Percentiles rank a stretch among this genome's conserved stretches.
phyloP scores from a whole-genome alignment of 768 basidiomycete species.

The Daedalea quercina region DNA sequence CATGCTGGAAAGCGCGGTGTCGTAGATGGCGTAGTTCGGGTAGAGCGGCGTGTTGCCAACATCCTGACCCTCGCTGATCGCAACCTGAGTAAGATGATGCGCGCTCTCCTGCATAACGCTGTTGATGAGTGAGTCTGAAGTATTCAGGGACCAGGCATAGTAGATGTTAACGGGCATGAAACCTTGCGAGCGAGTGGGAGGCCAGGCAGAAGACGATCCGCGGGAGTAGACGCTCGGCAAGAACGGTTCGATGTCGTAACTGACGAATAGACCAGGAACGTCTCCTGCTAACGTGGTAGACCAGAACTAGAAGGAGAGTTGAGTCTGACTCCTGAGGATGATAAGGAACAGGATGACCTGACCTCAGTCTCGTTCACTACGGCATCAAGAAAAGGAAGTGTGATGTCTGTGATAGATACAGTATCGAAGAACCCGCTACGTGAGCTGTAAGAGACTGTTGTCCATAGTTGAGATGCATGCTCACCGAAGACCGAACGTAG shows the following conservation, averaged over 20 bases:
- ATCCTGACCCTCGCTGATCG: constrained; percentile 25
- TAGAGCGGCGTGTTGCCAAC: constrained; percentile 32
- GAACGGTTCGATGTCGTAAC: constrained; percentile 48
- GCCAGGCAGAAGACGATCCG: constrained; percentile 38
- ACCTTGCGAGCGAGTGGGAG: constrained; percentile 30
- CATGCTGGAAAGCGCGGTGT: constrained; percentile 38
- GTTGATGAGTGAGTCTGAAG: constrained; percentile 24
- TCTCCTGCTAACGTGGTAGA: constrained; percentile 28
- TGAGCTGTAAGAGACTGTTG: not conserved
- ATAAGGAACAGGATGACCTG: not conserved
- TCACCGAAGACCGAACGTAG: not conserved
- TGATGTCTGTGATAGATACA: constrained; percentile 32
- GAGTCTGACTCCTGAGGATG: not conserved
- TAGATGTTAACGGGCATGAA: constrained; percentile 39
- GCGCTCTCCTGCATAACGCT: constrained; percentile 31
- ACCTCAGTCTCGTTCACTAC: constrained; percentile 39
- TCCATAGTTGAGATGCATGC: not conserved
- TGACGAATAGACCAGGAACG: constrained; percentile 30
- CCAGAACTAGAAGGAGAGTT: constrained; percentile 33
- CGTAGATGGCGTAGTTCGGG: constrained; percentile 45
- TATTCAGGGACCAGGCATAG: constrained; percentile 36
- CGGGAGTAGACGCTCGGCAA: constrained; percentile 34
- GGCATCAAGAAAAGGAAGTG: constrained; percentile 31
- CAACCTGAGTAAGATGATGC: constrained; percentile 27
- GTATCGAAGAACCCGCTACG: constrained; percentile 29